Evolutionary conservation across 768 basidiomycete genomes (phyloP).

Genomic region (Gloeopeniophorella convolvens): DNA sequence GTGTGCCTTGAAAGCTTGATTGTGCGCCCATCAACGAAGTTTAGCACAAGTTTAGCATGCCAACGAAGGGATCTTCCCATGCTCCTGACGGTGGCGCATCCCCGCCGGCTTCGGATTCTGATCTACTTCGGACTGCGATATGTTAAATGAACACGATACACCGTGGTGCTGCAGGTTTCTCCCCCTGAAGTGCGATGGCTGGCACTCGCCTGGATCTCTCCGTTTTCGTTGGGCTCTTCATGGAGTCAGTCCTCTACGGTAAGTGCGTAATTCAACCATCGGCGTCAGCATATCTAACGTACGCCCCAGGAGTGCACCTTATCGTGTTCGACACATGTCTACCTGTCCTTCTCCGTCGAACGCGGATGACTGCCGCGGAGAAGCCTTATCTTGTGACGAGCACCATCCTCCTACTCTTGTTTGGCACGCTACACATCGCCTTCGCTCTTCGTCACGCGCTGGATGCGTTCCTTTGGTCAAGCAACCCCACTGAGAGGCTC

Average conservation of each 20-base stretch:
- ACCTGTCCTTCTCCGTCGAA: conserved; percentile 28
- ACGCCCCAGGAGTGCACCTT: conserved; percentile 12
- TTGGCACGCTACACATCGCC: conserved; percentile 35
- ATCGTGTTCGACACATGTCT: conserved; percentile 26
- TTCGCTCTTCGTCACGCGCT: conserved; percentile 38
- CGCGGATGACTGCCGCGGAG: conserved; percentile 21
- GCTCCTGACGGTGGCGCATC: too few species aligned
- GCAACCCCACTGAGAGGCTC: conserved; percentile 30
- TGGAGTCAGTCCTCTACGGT: conserved; percentile 20
- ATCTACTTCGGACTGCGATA: too few species aligned
- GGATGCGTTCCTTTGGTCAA: conserved; percentile 34
- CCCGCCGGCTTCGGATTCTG: too few species aligned
- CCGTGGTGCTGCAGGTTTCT: too few species aligned
- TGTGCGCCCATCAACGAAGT: too few species aligned
- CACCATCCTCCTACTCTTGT: conserved; percentile 34
- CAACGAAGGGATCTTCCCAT: too few species aligned
- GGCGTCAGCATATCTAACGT: background rate
- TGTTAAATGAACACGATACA: too few species aligned
- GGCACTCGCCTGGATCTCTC: too few species aligned
- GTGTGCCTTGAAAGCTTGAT: too few species aligned
- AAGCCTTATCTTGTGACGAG: conserved; percentile 33
- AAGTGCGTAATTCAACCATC: background rate
- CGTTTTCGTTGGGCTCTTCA: conserved; percentile 17
- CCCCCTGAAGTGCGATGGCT: too few species aligned
- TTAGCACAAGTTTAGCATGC: too few species aligned